Conservation (phyloP, 2,329 filamentous ascomycete species). For the Blumeria hordei region DNA sequence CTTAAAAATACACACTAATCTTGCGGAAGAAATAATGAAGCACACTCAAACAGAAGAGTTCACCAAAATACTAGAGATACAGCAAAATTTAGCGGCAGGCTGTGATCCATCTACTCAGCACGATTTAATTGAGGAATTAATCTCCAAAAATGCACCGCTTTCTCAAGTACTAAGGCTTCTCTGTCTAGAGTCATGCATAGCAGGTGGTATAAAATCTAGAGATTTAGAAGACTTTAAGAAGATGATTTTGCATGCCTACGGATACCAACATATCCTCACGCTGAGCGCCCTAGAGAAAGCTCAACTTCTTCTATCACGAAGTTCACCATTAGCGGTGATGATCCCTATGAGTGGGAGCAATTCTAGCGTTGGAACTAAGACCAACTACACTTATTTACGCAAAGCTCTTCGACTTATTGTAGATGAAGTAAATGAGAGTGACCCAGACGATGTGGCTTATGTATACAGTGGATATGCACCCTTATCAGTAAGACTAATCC, state of each 20-base stretch:
- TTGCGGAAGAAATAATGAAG: constrained; percentile 90
- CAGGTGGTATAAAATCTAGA: constrained; percentile 65
- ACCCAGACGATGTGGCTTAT: constrained; percentile 89
- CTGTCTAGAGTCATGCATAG: constrained; percentile 77
- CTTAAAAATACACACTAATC: constrained; percentile 70
- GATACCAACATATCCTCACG: constrained; percentile 82
- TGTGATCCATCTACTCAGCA: constrained; percentile 75
- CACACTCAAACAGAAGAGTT: constrained; percentile 77
- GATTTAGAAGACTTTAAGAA: constrained; percentile 80
- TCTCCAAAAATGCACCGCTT: constrained; percentile 62
- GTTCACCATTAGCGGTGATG: constrained; percentile 56
- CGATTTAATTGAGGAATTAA: constrained; percentile 81
- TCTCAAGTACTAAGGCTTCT: constrained; percentile 63
- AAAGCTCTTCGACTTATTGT: constrained; percentile 75
- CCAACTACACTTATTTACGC: constrained; percentile 73
- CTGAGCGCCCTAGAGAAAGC: constrained; percentile 73
- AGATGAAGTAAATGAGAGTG: constrained; percentile 87
- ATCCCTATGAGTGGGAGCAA: constrained; percentile 45
- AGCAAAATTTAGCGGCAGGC: constrained; percentile 83
- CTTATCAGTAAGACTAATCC: constrained; percentile 70
- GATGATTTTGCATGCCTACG: constrained; percentile 75
- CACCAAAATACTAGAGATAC: constrained; percentile 68
- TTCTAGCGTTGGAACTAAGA: constrained; percentile 38
- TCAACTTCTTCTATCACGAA: constrained; percentile 56
- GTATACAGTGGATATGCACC: constrained; percentile 95